These are phyloP conservation scores for Caloboletus inedulis DNA, from an alignment of 1,284 basidiomycete species.

Conservation along the genomic window DNA sequence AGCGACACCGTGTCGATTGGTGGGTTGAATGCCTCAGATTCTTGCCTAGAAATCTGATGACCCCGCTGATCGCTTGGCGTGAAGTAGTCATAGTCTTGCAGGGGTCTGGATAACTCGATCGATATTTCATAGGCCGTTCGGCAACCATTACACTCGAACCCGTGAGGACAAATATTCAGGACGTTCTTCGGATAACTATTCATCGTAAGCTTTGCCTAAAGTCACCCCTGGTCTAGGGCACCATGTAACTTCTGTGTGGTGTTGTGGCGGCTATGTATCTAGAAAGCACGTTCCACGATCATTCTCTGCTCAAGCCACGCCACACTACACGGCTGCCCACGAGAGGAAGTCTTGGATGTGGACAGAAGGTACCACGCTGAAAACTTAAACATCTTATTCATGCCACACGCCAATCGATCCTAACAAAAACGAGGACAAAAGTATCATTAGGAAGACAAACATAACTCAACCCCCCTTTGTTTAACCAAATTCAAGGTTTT, in stretches of 20 bases:
- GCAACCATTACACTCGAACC: neutral
- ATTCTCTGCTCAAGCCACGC: too few species aligned
- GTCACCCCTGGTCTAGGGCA: too few species aligned
- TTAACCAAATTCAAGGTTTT: neutral
- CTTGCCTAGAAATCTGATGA: neutral
- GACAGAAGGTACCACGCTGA: too few species aligned
- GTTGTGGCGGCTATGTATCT: too few species aligned
- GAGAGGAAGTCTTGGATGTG: too few species aligned
- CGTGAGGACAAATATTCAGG: neutral
- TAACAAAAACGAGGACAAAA: neutral
- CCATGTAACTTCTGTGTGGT: too few species aligned
- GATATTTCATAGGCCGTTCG: neutral
- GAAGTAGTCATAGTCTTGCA: neutral
- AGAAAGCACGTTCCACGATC: too few species aligned
- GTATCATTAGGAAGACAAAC: neutral
- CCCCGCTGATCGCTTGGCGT: neutral
- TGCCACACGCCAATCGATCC: too few species aligned
- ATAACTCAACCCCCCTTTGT: neutral
- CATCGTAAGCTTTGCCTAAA: too few species aligned
- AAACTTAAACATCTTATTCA: neutral
- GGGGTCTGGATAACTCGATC: neutral
- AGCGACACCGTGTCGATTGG: neutral
- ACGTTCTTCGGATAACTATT: neutral
- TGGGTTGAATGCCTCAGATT: neutral
- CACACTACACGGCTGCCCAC: too few species aligned